Percentiles rank a stretch among this genome's conserved stretches.
Conservation (phyloP, 2,329 filamentous ascomycete species). For the Torrubiellomyces zombiae region DNA sequence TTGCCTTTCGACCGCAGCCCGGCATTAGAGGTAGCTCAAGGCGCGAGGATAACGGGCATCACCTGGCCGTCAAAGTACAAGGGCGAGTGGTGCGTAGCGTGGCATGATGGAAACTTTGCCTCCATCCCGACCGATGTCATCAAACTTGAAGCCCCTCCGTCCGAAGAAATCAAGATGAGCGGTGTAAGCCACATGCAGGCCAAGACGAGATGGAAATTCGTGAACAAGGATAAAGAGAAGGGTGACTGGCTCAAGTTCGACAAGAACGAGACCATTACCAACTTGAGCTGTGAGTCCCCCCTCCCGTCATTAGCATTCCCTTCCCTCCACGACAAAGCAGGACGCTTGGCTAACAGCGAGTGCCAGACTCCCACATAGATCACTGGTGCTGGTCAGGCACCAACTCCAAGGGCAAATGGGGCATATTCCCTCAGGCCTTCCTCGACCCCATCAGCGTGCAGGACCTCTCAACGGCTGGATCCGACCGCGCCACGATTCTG, state of each 20-base stretch:
- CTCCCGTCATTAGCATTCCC: not conserved
- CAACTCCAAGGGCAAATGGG: conserved; percentile 34
- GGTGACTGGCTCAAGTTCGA: conserved; percentile 43
- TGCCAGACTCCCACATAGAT: conserved; percentile 24
- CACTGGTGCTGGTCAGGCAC: conserved; percentile 41
- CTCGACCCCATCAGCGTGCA: conserved; percentile 28
- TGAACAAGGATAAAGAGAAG: conserved; percentile 24
- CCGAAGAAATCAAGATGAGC: conserved; percentile 27
- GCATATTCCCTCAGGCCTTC: conserved; percentile 34
- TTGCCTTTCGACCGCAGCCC: conserved; percentile 26
- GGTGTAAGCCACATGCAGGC: conserved; percentile 30
- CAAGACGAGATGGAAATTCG: conserved; percentile 36
- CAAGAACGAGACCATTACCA: conserved; percentile 49
- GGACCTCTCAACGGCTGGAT: conserved; percentile 13
- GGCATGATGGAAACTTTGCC: conserved; percentile 35
- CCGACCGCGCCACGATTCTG: conserved; percentile 13
- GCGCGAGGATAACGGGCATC: conserved; percentile 32
- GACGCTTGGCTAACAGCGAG: conserved; percentile 3
- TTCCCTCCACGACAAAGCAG: not conserved
- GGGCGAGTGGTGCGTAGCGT: conserved; percentile 40
- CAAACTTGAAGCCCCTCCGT: conserved; percentile 29
- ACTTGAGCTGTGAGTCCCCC: conserved; percentile 35
- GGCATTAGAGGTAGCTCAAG: conserved; percentile 28
- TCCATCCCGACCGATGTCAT: conserved; percentile 32
- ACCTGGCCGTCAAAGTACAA: conserved; percentile 32